These are phyloP conservation scores for Pleurostoma richardsiae DNA, from an alignment of 2,329 filamentous ascomycete species.

Conservation along the genomic window DNA sequence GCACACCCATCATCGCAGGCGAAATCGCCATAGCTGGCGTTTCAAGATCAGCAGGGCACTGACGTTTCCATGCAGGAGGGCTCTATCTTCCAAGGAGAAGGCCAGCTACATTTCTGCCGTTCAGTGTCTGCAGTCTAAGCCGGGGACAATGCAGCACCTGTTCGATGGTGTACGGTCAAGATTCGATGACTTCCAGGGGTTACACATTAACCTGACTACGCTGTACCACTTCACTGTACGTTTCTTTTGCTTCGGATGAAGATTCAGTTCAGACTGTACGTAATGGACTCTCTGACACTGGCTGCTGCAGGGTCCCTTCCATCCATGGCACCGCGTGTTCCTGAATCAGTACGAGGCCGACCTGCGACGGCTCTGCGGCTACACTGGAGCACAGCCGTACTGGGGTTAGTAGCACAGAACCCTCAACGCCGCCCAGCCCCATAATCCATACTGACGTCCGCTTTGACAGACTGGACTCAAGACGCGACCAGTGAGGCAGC, in stretches of 20 bases:
- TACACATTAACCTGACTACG: constrained; percentile 35
- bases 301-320: constrained; percentile 1
- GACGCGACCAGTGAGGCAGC: background rate
- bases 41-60: too few species aligned
- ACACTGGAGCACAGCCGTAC: constrained; percentile 17
- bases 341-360: constrained; percentile 23
- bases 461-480: background rate
- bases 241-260: background rate
- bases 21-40: too few species aligned
- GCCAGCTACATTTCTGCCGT: constrained; percentile 31
- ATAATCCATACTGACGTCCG: background rate
- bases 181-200: constrained; percentile 38
- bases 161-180: constrained; percentile 30
- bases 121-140: constrained; percentile 27
- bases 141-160: constrained; percentile 16
- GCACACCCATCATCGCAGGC: too few species aligned
- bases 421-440: too few species aligned
- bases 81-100: constrained; percentile 19
- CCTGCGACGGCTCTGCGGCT: constrained; percentile 26
- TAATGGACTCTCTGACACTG: too few species aligned
- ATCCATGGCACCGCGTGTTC: constrained; percentile 29
- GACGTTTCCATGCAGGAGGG: constrained; percentile 2
- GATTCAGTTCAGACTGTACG: too few species aligned
- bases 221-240: constrained; percentile 24
- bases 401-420: background rate